Conservation (phyloP, 495 filamentous ascomycete species). For the Bathelium albidoporum region DNA sequence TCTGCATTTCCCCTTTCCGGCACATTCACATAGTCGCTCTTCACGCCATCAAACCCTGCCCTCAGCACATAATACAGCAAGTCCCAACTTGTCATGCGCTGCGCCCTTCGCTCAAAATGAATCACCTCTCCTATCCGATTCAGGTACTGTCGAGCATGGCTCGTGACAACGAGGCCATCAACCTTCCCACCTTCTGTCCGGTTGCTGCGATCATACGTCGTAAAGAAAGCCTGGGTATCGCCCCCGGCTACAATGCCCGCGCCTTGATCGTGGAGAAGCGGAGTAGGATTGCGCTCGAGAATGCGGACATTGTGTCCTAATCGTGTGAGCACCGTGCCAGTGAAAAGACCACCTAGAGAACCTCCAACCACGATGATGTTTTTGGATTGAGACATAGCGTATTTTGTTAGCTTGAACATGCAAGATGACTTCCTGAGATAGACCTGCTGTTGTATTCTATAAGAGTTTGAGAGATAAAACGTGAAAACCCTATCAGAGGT, state of each 20-base stretch:
- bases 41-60: slow-evolving; percentile 45
- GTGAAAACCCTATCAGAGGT: no score
- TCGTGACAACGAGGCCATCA: slow-evolving; percentile 26
- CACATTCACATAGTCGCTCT: slow-evolving; percentile 37
- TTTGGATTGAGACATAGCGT: slow-evolving; percentile 1
- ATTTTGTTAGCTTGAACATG: not conserved
- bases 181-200: slow-evolving; percentile 16
- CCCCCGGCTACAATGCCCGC: slow-evolving; percentile 45
- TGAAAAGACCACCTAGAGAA: slow-evolving; percentile 23
- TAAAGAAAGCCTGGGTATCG: slow-evolving; percentile 29
- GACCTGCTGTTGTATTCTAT: no score
- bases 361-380: slow-evolving; percentile 21
- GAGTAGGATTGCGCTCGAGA: slow-evolving; percentile 40
- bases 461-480: no score
- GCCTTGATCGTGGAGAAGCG: slow-evolving; percentile 44
- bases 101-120: slow-evolving; percentile 31
- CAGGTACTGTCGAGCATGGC: slow-evolving; percentile 34
- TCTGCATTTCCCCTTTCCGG: slow-evolving; percentile 27
- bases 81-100: slow-evolving; percentile 47
- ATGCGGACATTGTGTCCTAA: slow-evolving; percentile 40
- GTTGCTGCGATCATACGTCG: slow-evolving; percentile 25
- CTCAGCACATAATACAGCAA: slow-evolving; percentile 43
- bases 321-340: slow-evolving; percentile 18
- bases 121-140: slow-evolving; percentile 35
- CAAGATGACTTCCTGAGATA: not conserved